A percentile compares a stretch with the other conserved stretches of the same genome.
Evolutionary conservation across 2,329 filamentous ascomycete species (phyloP).

Genomic region (Xylaria sp.): DNA sequence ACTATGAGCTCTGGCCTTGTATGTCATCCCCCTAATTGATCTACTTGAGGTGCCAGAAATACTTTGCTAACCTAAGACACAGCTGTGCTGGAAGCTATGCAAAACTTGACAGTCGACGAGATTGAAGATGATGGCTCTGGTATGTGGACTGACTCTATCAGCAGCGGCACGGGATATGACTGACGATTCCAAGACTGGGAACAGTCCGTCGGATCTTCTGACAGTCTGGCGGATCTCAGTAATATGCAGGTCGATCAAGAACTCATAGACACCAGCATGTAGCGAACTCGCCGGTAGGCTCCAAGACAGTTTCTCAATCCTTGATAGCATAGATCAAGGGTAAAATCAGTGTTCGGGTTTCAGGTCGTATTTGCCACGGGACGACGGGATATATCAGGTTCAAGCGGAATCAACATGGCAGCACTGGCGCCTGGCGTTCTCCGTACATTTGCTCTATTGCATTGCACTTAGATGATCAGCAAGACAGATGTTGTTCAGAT

Average conservation of each 20-base stretch:
- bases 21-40: slow-evolving; percentile 37
- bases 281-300: not conserved
- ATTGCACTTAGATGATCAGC: slow-evolving; percentile 30
- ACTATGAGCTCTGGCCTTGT: slow-evolving; percentile 52
- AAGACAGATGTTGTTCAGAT: slow-evolving; percentile 15
- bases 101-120: slow-evolving; percentile 65
- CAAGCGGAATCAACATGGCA: slow-evolving; percentile 34
- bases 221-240: slow-evolving; percentile 63
- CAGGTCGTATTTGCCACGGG: slow-evolving; percentile 19
- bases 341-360: slow-evolving; percentile 13
- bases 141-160: slow-evolving; percentile 59
- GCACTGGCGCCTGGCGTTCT: slow-evolving; percentile 40
- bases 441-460: slow-evolving; percentile 30
- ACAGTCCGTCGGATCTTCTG: slow-evolving; percentile 64
- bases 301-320: not conserved
- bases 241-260: slow-evolving; percentile 50
- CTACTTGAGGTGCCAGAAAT: not conserved
- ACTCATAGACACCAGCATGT: slow-evolving; percentile 30
- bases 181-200: slow-evolving; percentile 62
- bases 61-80: slow-evolving; percentile 29
- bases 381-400: slow-evolving; percentile 24
- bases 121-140: slow-evolving; percentile 68
- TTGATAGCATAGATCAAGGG: slow-evolving; percentile 2
- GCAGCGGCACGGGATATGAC: slow-evolving; percentile 52
- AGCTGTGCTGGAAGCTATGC: slow-evolving; percentile 61